Evolutionary conservation across 371 early-diverging fungal species (phyloP).

Genomic region (Mucor indicus): DNA sequence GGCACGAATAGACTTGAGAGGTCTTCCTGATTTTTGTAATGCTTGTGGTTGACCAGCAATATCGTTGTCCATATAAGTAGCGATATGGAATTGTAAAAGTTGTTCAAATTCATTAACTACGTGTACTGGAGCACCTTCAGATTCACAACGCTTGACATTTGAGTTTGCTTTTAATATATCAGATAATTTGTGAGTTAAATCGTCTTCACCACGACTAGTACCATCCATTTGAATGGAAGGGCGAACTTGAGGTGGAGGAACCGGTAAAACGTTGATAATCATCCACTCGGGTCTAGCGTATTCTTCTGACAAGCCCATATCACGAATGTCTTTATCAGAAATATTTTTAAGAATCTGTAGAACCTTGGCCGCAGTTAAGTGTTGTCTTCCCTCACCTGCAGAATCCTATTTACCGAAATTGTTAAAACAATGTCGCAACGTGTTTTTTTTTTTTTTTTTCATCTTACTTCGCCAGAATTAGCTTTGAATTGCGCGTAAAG

Average conservation of each 20-base stretch:
- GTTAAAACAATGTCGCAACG: background rate
- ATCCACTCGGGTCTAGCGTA: conserved; percentile 99
- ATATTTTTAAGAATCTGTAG: conserved; percentile 91
- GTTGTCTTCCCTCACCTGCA: conserved; percentile 64
- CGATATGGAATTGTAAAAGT: conserved; percentile 96
- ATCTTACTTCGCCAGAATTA: conserved; percentile 53
- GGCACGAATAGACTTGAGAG: conserved; percentile 96
- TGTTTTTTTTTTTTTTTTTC: too few relatives aligned
- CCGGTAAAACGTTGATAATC: conserved; percentile 93
- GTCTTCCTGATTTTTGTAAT: conserved; percentile 95
- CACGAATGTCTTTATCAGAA: conserved; percentile 82
- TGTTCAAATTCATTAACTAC: conserved; percentile 95
- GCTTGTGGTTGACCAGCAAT: conserved; percentile 97
- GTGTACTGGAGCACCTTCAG: conserved; percentile 97
- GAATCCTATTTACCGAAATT: conserved; percentile 34
- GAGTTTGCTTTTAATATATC: conserved; percentile 98
- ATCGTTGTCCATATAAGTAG: conserved; percentile 99
- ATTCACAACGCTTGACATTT: conserved; percentile 83
- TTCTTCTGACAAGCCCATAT: conserved; percentile 92
- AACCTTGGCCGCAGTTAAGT: conserved; percentile 82
- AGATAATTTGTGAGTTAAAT: conserved; percentile 96
- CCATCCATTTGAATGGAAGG: conserved; percentile 99
- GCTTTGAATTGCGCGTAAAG: conserved; percentile 74
- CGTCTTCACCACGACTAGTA: conserved; percentile 93
- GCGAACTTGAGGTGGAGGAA: conserved; percentile 98